phyloP scores from a whole-genome alignment of 768 basidiomycete species.

The Collybia mongolica region DNA sequence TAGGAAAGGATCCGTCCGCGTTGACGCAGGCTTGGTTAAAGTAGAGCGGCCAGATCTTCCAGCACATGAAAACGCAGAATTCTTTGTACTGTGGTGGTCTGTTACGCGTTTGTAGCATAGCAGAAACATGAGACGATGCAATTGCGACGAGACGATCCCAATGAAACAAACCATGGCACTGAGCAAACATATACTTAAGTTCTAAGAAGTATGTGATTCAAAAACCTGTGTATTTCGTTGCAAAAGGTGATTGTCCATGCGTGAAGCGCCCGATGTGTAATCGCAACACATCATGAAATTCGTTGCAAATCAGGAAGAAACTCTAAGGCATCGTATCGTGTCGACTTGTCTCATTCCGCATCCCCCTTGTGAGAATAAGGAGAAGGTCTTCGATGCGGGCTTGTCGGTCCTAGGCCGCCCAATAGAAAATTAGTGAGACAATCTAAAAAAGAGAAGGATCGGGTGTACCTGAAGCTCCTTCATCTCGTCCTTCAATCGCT shows the following conservation, averaged over 20 bases:
- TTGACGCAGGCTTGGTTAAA: slow-evolving; percentile 21
- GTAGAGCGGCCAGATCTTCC: slow-evolving; percentile 8
- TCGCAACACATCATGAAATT: neutral
- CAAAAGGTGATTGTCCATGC: too few species aligned
- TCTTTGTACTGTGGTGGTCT: neutral
- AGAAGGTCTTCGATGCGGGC: slow-evolving; percentile 75
- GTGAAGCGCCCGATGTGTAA: too few species aligned
- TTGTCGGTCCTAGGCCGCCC: slow-evolving; percentile 57
- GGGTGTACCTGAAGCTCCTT: slow-evolving; percentile 71
- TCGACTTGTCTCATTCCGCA: slow-evolving; percentile 44
- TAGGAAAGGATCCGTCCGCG: slow-evolving; percentile 26
- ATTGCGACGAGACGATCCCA: neutral
- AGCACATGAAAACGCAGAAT: neutral
- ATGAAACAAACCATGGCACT: too few species aligned
- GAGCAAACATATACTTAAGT: too few species aligned
- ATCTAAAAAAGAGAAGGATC: neutral
- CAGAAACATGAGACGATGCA: neutral
- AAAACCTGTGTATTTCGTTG: too few species aligned
- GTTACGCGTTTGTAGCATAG: neutral
- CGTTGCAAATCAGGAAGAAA: neutral
- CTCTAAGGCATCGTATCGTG: slow-evolving; percentile 6
- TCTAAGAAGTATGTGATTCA: too few species aligned
- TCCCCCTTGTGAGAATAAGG: slow-evolving; percentile 64
- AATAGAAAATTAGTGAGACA: neutral
- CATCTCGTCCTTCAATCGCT: slow-evolving; percentile 74